A percentile compares a stretch with the other conserved stretches of the same genome.
These are phyloP conservation scores for Gracilaria caudata DNA, from an alignment of 23 red algal genomes.

Conservation along the genomic window DNA sequence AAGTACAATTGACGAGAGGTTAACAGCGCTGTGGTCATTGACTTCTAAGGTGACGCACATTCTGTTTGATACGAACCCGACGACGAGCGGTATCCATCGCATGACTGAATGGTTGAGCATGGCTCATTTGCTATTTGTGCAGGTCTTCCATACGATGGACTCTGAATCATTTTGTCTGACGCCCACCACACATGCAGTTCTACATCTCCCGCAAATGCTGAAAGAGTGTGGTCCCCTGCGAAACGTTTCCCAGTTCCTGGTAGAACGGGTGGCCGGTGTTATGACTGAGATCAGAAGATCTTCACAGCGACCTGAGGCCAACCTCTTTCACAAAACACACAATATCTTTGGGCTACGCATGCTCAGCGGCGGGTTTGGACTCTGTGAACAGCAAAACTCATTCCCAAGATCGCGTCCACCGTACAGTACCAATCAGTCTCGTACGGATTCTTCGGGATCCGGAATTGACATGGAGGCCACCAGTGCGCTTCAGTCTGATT, in stretches of 20 bases:
- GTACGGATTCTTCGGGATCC: not conserved
- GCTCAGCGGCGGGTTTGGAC: not conserved
- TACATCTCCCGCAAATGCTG: conserved; percentile 18
- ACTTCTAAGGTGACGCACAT: conserved; percentile 3
- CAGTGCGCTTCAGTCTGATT: too few species aligned
- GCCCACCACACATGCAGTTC: conserved; percentile 16
- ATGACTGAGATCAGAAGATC: not conserved
- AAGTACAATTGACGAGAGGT: not conserved
- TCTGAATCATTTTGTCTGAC: not conserved
- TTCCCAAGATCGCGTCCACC: not conserved
- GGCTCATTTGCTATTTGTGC: not conserved
- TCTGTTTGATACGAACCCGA: not conserved
- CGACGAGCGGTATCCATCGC: not conserved
- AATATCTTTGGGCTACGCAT: not conserved
- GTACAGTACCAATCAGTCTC: not conserved
- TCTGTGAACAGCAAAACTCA: not conserved
- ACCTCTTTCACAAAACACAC: conserved; percentile 1
- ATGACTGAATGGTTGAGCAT: not conserved
- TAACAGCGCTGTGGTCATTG: not conserved
- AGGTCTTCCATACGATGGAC: not conserved
- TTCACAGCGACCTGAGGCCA: not conserved
- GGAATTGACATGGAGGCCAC: too few species aligned
- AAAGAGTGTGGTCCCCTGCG: not conserved
- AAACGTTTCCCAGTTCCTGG: not conserved
- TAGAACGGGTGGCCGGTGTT: not conserved